These are phyloP conservation scores for Beta corolliflora DNA, from an alignment of 179 eudicot genomes.

Conservation along the genomic window DNA sequence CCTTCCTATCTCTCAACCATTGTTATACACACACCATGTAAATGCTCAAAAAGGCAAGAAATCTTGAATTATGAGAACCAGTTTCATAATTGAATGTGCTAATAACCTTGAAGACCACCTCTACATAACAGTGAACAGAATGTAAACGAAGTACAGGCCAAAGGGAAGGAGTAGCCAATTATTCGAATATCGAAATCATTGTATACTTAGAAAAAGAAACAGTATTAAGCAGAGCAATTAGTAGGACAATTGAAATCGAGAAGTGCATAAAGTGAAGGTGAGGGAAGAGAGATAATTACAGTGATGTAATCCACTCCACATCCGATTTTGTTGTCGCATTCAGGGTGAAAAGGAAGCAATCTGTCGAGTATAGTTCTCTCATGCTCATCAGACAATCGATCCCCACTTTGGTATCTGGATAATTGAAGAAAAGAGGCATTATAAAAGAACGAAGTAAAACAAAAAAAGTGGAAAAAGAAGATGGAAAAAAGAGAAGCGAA, in stretches of 20 bases:
- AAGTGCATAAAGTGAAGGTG: not conserved
- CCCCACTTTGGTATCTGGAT: constrained; percentile 75
- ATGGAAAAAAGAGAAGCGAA: no score
- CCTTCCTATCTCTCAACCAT: not conserved
- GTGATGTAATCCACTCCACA: constrained; percentile 84
- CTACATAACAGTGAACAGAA: not conserved
- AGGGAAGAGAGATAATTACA: constrained; percentile 41
- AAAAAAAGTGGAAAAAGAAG: not conserved
- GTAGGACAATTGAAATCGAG: no score
- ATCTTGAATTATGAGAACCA: no score
- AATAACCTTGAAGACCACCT: no score
- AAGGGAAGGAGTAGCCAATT: not conserved
- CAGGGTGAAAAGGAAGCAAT: constrained; percentile 88
- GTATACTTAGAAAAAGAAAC: no score
- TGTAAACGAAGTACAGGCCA: not conserved
- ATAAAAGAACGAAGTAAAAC: not conserved
- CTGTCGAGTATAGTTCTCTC: constrained; percentile 75
- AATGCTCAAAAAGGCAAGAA: not conserved
- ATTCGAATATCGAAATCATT: not conserved
- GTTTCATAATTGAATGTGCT: no score
- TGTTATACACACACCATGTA: not conserved
- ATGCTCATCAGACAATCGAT: constrained; percentile 77
- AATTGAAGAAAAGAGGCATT: constrained; percentile 15
- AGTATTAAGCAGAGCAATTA: no score
- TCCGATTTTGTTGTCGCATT: constrained; percentile 77